phyloP scores from a whole-genome alignment of 495 filamentous ascomycete genomes.

The Penicillium turbatum region DNA sequence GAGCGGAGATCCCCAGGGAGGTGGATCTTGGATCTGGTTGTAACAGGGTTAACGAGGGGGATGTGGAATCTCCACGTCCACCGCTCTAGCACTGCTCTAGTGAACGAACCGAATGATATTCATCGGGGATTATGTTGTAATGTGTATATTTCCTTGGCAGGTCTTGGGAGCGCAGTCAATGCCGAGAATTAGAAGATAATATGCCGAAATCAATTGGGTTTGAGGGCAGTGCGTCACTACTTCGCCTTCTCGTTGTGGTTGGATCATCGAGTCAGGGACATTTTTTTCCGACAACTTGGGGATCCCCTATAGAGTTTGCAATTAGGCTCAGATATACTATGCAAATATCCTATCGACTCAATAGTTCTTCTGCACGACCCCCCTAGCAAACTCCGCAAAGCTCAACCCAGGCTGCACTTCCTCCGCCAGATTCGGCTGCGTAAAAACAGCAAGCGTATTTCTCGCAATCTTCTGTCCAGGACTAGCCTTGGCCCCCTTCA shows the following conservation, averaged over 20 bases:
- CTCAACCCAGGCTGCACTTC: constrained; percentile 68
- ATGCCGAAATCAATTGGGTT: not conserved
- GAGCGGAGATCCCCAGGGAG: not conserved
- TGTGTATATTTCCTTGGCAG: not conserved
- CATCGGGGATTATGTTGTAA: not conserved
- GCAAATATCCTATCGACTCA: constrained; percentile 9
- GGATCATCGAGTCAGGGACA: not conserved
- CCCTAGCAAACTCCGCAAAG: constrained; percentile 86
- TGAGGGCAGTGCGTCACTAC: not conserved
- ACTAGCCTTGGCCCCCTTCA: constrained; percentile 57
- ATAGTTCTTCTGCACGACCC: constrained; percentile 77
- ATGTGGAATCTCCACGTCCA: not conserved
- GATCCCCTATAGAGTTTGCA: no score
- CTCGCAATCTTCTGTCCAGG: constrained; percentile 56
- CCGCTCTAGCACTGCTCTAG: not conserved
- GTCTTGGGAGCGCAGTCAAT: not conserved
- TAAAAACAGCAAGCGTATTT: constrained; percentile 96
- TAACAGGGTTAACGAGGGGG: not conserved
- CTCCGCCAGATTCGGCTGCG: constrained; percentile 89
- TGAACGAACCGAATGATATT: not conserved
- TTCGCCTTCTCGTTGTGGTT: not conserved
- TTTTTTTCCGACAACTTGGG: no score
- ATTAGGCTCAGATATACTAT: not conserved
- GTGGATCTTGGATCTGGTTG: not conserved
- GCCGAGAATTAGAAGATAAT: not conserved